Conservation (phyloP, 257 asterid species). For the Galeopsis tetrahit region DNA sequence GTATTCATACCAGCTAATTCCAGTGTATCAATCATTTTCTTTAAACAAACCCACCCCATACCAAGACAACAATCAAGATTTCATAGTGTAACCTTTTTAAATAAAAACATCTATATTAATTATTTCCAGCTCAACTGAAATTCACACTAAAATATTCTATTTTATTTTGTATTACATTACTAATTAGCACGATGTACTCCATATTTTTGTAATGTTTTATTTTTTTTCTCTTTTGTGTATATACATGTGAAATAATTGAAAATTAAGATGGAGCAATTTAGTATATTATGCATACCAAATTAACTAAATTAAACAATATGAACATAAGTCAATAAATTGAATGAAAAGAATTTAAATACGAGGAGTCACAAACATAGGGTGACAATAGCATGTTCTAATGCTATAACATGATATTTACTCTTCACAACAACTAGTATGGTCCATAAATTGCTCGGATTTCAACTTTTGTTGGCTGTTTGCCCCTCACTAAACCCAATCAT, state of each 20-base stretch:
- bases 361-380: constrained; percentile 31
- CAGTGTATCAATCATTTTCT: constrained; percentile 15
- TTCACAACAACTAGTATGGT: constrained; percentile 43
- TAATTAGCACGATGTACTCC: no score
- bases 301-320: neutral
- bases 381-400: constrained; percentile 48
- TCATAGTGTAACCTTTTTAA: neutral
- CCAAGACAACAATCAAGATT: neutral
- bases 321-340: constrained; percentile 23
- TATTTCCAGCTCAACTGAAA: no score
- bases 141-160: no score
- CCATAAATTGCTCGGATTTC: constrained; percentile 39
- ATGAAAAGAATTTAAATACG: constrained; percentile 4
- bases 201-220: no score
- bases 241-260: no score
- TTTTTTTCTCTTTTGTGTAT: no score
- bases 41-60: neutral
- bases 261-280: no score
- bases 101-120: no score
- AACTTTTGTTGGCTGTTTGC: constrained; percentile 42
- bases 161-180: no score
- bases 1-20: constrained; percentile 39
- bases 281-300: neutral
- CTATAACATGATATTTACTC: constrained; percentile 37
- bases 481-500: constrained; percentile 24